Percentiles rank a stretch among this genome's conserved stretches.
Evolutionary conservation across 495 filamentous ascomycete genomes (phyloP).

Genomic region (Talaromyces trachyspermus): DNA sequence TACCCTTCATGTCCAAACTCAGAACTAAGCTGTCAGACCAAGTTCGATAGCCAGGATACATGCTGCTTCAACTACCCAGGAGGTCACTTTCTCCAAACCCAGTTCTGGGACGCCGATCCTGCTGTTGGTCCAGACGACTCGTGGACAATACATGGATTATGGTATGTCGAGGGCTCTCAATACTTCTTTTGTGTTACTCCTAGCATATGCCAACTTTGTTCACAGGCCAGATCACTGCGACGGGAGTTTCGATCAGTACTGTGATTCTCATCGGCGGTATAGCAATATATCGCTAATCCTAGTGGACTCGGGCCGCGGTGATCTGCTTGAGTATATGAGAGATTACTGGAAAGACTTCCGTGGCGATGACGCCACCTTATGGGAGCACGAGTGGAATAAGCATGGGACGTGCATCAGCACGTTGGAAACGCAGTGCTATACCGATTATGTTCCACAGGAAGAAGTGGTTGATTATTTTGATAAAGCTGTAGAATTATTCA

Average conservation of each 20-base stretch:
- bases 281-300: slow-evolving; percentile 60
- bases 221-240: slow-evolving; percentile 73
- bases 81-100: slow-evolving; percentile 65
- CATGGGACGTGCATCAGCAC: slow-evolving; percentile 57
- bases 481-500: slow-evolving; percentile 46
- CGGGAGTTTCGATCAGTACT: slow-evolving; percentile 62
- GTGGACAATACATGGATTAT: slow-evolving; percentile 80
- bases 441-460: slow-evolving; percentile 50
- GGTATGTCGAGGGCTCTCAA: slow-evolving; percentile 27
- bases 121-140: slow-evolving; percentile 58
- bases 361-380: slow-evolving; percentile 59
- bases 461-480: slow-evolving; percentile 57
- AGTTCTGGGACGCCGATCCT: slow-evolving; percentile 74
- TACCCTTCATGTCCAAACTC: slow-evolving; percentile 36
- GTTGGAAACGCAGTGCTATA: slow-evolving; percentile 67
- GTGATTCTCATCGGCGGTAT: slow-evolving; percentile 56
- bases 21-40: slow-evolving; percentile 53
- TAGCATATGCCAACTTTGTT: neutral
- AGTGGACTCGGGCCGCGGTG: slow-evolving; percentile 42
- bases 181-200: neutral
- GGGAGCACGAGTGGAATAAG: slow-evolving; percentile 78
- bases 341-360: slow-evolving; percentile 59
- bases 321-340: slow-evolving; percentile 62
- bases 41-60: slow-evolving; percentile 44
- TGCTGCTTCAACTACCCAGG: slow-evolving; percentile 76